These are phyloP conservation scores for Calamus simplicifolius DNA, from an alignment of 176 grass and related monocot species.

Conservation along the genomic window DNA sequence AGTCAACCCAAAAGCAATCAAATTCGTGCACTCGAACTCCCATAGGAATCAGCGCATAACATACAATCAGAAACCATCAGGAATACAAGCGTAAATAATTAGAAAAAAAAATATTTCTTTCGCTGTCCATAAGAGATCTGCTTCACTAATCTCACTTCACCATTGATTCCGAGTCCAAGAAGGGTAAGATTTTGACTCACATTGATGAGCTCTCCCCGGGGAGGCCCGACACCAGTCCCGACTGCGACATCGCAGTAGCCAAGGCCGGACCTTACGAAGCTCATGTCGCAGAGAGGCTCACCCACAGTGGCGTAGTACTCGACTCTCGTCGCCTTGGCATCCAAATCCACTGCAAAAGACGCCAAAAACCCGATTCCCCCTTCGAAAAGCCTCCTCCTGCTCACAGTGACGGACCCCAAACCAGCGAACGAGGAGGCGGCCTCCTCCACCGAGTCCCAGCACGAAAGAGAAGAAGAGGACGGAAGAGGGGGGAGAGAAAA, in stretches of 20 bases:
- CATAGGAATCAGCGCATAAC: too few species aligned
- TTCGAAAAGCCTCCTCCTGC: slow-evolving; percentile 47
- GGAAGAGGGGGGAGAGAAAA: background rate
- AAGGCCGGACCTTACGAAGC: slow-evolving; percentile 62
- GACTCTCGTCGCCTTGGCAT: slow-evolving; percentile 68
- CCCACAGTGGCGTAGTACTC: slow-evolving; percentile 87
- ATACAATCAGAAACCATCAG: too few species aligned
- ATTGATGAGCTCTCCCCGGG: slow-evolving; percentile 86
- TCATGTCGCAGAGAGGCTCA: slow-evolving; percentile 72
- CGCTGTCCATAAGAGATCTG: background rate
- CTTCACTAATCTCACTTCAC: background rate
- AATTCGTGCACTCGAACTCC: too few species aligned
- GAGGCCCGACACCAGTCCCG: slow-evolving; percentile 51
- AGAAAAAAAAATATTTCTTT: background rate
- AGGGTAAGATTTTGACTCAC: slow-evolving; percentile 20
- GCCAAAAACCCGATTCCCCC: slow-evolving; percentile 38
- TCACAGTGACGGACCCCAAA: background rate
- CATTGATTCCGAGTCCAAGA: background rate
- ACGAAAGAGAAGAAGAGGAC: slow-evolving; percentile 5
- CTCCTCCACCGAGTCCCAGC: background rate
- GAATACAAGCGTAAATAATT: background rate
- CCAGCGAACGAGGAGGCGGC: slow-evolving; percentile 6
- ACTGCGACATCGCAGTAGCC: slow-evolving; percentile 69
- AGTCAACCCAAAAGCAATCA: too few species aligned
- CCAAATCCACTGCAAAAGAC: slow-evolving; percentile 20